phyloP scores from a whole-genome alignment of 306 rosid genomes.

The Ochetophila trinervis region DNA sequence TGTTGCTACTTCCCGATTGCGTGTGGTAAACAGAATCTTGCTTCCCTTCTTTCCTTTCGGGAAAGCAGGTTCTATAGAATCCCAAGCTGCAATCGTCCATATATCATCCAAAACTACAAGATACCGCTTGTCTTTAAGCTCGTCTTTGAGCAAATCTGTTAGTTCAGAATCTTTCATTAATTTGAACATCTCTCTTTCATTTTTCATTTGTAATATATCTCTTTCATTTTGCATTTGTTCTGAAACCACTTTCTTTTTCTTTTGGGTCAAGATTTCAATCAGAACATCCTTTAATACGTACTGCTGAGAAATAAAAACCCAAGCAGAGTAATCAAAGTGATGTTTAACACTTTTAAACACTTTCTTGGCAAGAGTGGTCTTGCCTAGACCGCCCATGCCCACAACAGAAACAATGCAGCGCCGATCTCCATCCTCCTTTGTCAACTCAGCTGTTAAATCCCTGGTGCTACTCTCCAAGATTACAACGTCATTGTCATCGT shows the following conservation, averaged over 20 bases:
- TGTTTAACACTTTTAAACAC: background rate
- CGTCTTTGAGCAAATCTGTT: background rate
- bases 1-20: background rate
- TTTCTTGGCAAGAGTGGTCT: slow-evolving; percentile 23
- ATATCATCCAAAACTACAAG: slow-evolving; percentile 21
- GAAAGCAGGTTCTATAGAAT: background rate
- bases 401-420: background rate
- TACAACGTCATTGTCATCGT: background rate
- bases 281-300: background rate
- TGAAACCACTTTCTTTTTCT: slow-evolving; percentile 9
- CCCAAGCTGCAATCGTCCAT: slow-evolving; percentile 9
- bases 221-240: slow-evolving; percentile 4
- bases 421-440: slow-evolving; percentile 1
- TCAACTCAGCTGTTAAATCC: background rate
- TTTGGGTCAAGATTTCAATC: background rate
- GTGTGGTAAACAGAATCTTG: slow-evolving; percentile 3
- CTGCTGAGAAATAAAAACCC: slow-evolving; percentile 22
- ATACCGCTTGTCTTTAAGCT: slow-evolving; percentile 1
- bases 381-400: slow-evolving; percentile 24
- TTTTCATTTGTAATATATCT: background rate
- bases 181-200: background rate
- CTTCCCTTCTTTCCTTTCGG: background rate
- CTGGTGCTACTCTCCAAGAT: background rate
- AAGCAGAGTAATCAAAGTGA: background rate
- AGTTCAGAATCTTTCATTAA: too few relatives aligned